phyloP scores from a whole-genome alignment of 768 basidiomycete species.

The Boletus insuetus region DNA sequence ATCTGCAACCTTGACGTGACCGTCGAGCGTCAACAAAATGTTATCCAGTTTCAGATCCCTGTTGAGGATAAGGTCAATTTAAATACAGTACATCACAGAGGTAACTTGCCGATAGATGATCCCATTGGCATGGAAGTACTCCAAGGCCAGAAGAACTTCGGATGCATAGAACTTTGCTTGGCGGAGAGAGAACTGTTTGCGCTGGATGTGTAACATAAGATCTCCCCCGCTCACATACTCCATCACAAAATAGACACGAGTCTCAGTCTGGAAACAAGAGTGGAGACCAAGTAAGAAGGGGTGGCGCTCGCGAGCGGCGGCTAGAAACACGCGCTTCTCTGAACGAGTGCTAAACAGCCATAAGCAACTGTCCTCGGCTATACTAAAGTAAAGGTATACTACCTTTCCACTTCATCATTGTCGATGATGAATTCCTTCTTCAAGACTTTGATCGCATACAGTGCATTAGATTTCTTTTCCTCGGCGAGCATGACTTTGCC shows the following conservation, averaged over 20 bases:
- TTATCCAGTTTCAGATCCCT: constrained; percentile 98
- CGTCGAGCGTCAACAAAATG: constrained; percentile 93
- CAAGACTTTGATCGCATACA: constrained; percentile 99
- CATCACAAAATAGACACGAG: constrained; percentile 99
- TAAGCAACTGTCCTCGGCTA: constrained; percentile 1
- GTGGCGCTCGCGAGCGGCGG: constrained; percentile 95
- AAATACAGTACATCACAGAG: not conserved
- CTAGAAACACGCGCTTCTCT: constrained; percentile 96
- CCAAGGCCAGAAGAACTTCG: constrained; percentile 91
- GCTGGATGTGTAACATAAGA: constrained; percentile 98
- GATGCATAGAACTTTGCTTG: constrained; percentile 99
- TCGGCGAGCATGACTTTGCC: constrained; percentile 99
- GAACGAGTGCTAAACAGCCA: constrained; percentile 77
- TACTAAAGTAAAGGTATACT: constrained; percentile 15
- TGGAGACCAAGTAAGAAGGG: constrained; percentile 96
- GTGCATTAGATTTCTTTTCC: constrained; percentile 84
- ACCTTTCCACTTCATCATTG: constrained; percentile 99
- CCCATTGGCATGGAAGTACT: constrained; percentile 98
- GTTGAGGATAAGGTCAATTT: not conserved
- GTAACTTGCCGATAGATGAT: constrained; percentile 88
- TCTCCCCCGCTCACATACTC: constrained; percentile 99
- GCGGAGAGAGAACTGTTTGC: constrained; percentile 96
- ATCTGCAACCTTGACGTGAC: constrained; percentile 98
- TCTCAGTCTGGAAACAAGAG: constrained; percentile 99
- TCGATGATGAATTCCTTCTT: constrained; percentile 99